phyloP scores from a whole-genome alignment of 192 early-diverging fungal species.

The Dissophora globulifera region DNA sequence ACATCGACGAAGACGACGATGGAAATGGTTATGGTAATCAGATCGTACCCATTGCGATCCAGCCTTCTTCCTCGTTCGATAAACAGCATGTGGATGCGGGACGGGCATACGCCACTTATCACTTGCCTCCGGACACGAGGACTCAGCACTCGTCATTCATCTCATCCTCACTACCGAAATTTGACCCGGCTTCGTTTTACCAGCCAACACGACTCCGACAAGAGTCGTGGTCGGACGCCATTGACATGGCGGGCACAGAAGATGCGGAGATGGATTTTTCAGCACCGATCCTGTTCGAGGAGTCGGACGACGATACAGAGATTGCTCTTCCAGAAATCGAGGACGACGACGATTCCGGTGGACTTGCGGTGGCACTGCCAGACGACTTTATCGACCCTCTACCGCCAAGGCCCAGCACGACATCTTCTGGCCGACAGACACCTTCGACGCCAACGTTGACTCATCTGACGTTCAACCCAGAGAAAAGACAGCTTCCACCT shows the following conservation, averaged over 20 bases:
- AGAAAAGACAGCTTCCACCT: conserved; percentile 29
- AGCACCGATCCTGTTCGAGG: conserved; percentile 51
- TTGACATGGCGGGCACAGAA: conserved; percentile 54
- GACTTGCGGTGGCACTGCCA: conserved; percentile 38
- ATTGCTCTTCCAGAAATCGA: conserved; percentile 1
- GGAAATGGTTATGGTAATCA: conserved; percentile 25
- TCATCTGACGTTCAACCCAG: conserved; percentile 29
- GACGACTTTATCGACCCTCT: conserved; percentile 49
- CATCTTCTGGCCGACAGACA: conserved; percentile 24
- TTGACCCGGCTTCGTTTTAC: conserved; percentile 41
- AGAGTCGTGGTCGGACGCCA: conserved; percentile 58
- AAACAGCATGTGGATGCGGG: conserved; percentile 12
- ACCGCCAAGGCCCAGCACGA: conserved; percentile 7
- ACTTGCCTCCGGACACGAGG: neutral
- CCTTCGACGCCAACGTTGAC: conserved; percentile 27
- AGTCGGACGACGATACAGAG: conserved; percentile 31
- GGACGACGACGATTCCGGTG: conserved; percentile 32
- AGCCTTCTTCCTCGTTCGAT: conserved; percentile 16
- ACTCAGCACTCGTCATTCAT: conserved; percentile 2
- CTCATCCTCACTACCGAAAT: conserved; percentile 31
- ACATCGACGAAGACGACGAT: too few relatives aligned
- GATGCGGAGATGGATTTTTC: conserved; percentile 54
- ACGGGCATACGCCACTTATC: conserved; percentile 21
- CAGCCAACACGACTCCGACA: conserved; percentile 48
- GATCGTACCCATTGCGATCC: conserved; percentile 40